Percentiles rank a stretch among this genome's conserved stretches.
These are phyloP conservation scores for Paxillus involutus DNA, from an alignment of 768 basidiomycete species.

Conservation along the genomic window DNA sequence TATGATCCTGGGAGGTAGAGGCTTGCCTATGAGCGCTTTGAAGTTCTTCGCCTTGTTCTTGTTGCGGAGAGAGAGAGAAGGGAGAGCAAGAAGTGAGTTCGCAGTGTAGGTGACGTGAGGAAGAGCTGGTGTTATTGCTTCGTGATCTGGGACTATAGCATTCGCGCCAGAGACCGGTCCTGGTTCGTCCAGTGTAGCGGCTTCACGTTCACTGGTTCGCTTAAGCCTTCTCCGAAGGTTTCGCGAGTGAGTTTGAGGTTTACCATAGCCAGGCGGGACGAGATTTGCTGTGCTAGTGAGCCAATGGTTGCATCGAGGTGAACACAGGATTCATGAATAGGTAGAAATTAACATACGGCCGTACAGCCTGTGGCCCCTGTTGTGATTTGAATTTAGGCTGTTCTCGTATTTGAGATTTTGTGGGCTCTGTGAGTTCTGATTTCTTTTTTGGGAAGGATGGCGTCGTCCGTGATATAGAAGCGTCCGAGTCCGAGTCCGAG, in stretches of 20 bases:
- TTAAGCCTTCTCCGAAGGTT: constrained; percentile 58
- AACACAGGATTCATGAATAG: neutral
- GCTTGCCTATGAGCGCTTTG: constrained; percentile 47
- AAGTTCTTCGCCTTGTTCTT: constrained; percentile 78
- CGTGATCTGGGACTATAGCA: constrained; percentile 18
- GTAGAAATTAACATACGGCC: constrained; percentile 5
- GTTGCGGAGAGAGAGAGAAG: constrained; percentile 55
- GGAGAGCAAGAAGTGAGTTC: constrained; percentile 23
- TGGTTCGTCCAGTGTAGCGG: constrained; percentile 12
- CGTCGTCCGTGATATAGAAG: neutral
- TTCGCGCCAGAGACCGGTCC: constrained; percentile 42
- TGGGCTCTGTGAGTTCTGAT: constrained; percentile 3
- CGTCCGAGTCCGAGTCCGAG: constrained; percentile 12
- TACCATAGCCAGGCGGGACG: constrained; percentile 63
- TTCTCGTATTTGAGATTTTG: constrained; percentile 5
- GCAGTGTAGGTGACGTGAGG: constrained; percentile 19
- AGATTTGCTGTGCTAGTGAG: constrained; percentile 5
- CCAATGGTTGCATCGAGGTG: neutral
- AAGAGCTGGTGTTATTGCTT: neutral
- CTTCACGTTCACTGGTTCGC: constrained; percentile 32
- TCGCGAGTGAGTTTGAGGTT: constrained; percentile 52
- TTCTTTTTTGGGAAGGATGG: neutral
- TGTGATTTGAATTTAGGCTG: constrained; percentile 7
- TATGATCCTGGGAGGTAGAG: constrained; percentile 50
- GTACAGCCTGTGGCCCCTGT: neutral